These are phyloP conservation scores for Bonia amplexicaulis DNA, from an alignment of 176 grass and related monocot genomes.

Conservation along the genomic window DNA sequence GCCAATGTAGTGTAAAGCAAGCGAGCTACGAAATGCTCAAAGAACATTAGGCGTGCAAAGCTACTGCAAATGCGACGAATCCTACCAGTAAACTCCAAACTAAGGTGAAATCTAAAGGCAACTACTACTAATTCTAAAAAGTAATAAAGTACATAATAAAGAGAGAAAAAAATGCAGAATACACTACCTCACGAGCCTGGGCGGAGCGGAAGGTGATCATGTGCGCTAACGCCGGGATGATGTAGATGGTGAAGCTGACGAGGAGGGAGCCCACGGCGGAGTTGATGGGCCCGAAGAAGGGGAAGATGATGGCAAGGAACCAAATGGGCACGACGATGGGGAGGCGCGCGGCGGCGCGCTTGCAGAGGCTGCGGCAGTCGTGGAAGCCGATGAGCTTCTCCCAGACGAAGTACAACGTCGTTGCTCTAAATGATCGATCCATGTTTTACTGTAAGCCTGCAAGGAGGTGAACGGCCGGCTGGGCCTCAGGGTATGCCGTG, in stretches of 20 bases:
- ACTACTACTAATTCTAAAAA: background rate
- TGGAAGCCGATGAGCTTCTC: constrained; percentile 97
- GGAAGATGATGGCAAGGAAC: constrained; percentile 97
- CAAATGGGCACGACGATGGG: constrained; percentile 96
- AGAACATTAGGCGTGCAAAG: background rate
- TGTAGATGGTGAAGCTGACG: constrained; percentile 98
- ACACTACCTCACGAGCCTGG: constrained; percentile 62
- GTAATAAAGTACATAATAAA: background rate
- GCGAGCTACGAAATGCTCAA: background rate
- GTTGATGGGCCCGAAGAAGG: constrained; percentile 99
- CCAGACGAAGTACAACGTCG: constrained; percentile 70
- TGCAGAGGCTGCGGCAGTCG: constrained; percentile 96
- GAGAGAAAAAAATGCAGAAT: background rate
- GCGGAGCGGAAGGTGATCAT: constrained; percentile 92
- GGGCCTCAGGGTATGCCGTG: too few species aligned
- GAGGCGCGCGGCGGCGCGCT: constrained; percentile 75
- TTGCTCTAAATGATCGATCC: background rate
- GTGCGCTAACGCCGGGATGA: constrained; percentile 86
- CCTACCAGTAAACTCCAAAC: background rate
- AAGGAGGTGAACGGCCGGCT: background rate
- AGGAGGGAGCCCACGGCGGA: constrained; percentile 86
- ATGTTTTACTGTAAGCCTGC: background rate
- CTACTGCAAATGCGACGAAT: background rate
- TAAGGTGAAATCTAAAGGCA: background rate
- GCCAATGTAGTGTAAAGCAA: constrained; percentile 2